Base-by-base conservation (phyloP, 805 yeast genomes). In the Clavispora vitiphila region DNA sequence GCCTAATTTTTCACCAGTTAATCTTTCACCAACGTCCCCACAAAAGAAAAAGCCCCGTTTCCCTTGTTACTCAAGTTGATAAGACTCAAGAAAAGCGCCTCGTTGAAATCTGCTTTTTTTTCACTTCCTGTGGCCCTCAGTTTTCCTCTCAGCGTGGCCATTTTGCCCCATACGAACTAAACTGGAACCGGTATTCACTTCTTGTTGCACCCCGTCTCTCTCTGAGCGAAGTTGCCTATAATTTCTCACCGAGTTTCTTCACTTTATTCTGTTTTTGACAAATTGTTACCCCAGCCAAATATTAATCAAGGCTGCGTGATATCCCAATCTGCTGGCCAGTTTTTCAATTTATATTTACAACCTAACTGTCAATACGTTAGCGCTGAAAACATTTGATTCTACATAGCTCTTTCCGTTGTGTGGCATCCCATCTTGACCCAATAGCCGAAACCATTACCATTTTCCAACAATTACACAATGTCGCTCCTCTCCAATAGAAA, bases 401-500 rank as follows among this genome's bases (percentile, higher is more conserved):
- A 21, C 22, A 5, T 21, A 21, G 7, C 22, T 5, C 22, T 5
- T 5, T 21, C 22, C 22, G 8, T 21, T 21, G 7, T 21, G 7
- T 8, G 22, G 5, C 22, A 21, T 8, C 22, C 8, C 22, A 21
- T 21, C 22, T 21, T 8, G 8, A 21, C 22, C 5, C 22, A 21
- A 21, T 21, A 21, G n/a, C n/a, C n/a, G n/a, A n/a, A n/a, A n/a
- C n/a, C n/a, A n/a, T n/a, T n/a, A n/a, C n/a, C n/a, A n/a, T n/a
- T n/a, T n/a, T n/a, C n/a, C n/a, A n/a, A n/a, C n/a, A n/a, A n/a
- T n/a, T n/a, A 22, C 24, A 11, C 11, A 18, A 65, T 65, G 71
- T 62, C 70, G 9, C 44, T 68, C 42, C 64, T 68, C 19, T 56
- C 69, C 23, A 69, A 69, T 46, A 54, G 75, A 51, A 69, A 69